A percentile compares a stretch with the other conserved stretches of the same genome.
Conservation (phyloP, 257 asterid species). For the Solanum infundibuliforme region DNA sequence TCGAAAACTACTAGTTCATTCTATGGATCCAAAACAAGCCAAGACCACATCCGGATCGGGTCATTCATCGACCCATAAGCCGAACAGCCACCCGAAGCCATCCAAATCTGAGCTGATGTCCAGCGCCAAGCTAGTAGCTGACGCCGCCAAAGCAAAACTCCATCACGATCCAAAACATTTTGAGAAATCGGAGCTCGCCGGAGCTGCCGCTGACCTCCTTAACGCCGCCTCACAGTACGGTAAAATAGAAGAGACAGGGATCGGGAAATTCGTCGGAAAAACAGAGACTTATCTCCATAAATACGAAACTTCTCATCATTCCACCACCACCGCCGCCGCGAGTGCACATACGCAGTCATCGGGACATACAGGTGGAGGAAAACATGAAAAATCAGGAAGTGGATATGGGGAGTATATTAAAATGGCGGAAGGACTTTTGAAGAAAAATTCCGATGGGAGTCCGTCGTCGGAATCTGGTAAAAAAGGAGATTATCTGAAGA, state of each 20-base stretch:
- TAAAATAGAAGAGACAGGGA: slow-evolving; percentile 32
- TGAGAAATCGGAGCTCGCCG: slow-evolving; percentile 32
- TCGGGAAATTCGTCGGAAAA: slow-evolving; percentile 34
- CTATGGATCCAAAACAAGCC: background rate
- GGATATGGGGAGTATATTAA: slow-evolving; percentile 15
- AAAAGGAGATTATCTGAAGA: slow-evolving; percentile 16
- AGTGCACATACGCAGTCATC: background rate
- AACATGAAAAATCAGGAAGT: background rate
- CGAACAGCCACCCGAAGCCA: slow-evolving; percentile 10
- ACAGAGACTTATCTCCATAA: slow-evolving; percentile 47
- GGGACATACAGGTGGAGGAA: background rate
- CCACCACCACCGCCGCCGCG: background rate
- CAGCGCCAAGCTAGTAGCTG: slow-evolving; percentile 50
- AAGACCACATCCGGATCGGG: background rate
- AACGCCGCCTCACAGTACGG: slow-evolving; percentile 42
- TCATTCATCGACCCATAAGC: background rate
- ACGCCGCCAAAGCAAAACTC: slow-evolving; percentile 31
- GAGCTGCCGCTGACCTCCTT: slow-evolving; percentile 48
- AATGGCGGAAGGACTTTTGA: slow-evolving; percentile 15
- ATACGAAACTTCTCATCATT: slow-evolving; percentile 14
- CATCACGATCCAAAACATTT: slow-evolving; percentile 21
- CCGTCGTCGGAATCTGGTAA: background rate
- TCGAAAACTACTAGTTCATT: background rate
- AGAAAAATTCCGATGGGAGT: slow-evolving; percentile 4
- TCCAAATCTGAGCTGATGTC: slow-evolving; percentile 32